Evolutionary conservation across 768 basidiomycete species (phyloP), one percentile per base, ranked within the genome.

Genomic region (Tricholoma bakamatsutake): DNA sequence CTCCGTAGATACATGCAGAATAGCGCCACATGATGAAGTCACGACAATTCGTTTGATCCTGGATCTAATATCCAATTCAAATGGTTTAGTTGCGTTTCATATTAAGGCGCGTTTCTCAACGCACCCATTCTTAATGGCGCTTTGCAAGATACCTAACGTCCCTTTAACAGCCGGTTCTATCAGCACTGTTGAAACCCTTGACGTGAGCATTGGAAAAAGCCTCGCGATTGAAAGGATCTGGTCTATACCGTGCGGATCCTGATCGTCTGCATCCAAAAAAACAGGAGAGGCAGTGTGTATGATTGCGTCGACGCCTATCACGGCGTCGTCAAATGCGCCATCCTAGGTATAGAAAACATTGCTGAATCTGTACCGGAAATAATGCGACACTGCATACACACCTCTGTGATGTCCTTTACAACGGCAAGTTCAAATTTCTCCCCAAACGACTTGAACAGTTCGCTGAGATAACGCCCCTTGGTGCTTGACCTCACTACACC

Each of bases 301-400:
- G 50, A 93, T 80, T 0, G 79, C 90, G 56, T 89, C 84, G 7
- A 92, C 82, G 1, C 79, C 88, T 66, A 84, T 80, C 56, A 92
- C 86, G 0, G 84, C 89, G 50, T 89, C 83, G 65, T 93, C 88
- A 58, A 91, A 94, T 1, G 85, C 87, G 6, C 80, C 81, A 2
- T 77, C 78, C 83, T 84, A 56, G 13, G 9, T 3, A 18, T 42
- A 21, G 11, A 12, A 43, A 11, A 3, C n/a, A 30, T 18, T n/a
- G 15, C 24, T 28, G 17, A 39, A 11, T 33, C 21, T 10, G 15
- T 50, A 21, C 24, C 35, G 49, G 21, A 34, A 50, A n/a, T 34
- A 47, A 39, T 6, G 15, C 37, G 6, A 13, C 15, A 17, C 39
- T 9, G 21, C 4, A 17, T 27, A 45, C 18, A 12, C 52, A 62